Base-by-base conservation (phyloP, 495 filamentous ascomycete genomes). In the Rhypophila decipiens region DNA sequence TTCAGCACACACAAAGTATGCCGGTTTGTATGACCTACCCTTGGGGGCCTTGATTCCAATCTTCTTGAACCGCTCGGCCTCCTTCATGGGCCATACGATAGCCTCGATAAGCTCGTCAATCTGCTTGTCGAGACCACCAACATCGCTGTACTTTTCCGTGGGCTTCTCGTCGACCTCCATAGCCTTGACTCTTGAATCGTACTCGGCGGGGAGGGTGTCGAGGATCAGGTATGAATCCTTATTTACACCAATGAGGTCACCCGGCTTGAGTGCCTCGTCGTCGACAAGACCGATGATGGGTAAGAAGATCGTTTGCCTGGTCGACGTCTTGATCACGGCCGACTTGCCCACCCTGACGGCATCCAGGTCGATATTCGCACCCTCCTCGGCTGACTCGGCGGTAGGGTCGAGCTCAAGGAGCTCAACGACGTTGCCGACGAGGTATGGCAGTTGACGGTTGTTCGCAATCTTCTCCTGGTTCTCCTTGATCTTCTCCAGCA, bases 101-200 rank as follows among this genome's bases (percentile, higher is more conserved):
- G 93, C 93, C 68, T 99, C 93, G n/a, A 99, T 88, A 34, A 99
- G 83, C 72, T 99, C 93, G 64, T 95, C 94, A 63, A 99, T 99
- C 74, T 99, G 93, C 72, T 99, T 99, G 69, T 95, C 89, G 58
- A 99, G 71, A 27, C 93, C 93, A 65, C 93, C 93, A 18, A 99
- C 94, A 75, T 99, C 93, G 52, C 80, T 88, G 73, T 99, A 99
- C 74, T 97, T 96, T 72, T 99, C 93, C 29, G 89, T 96, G 17
- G 93, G 93, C 78, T 99, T 99, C 79, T 99, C 93, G 59, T 99
- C 93, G 31, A 99, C 93, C 75, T 99, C 93, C 93, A 99, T 99
- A 24, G 93, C 93, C 76, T 99, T 99, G 37, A 99, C 93, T 66
- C 93, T 81, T 73, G 89, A 96, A 65, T 99, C 93, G 64, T 99